Conservation (phyloP, 306 rosid species). For the Cajanus cajan region DNA sequence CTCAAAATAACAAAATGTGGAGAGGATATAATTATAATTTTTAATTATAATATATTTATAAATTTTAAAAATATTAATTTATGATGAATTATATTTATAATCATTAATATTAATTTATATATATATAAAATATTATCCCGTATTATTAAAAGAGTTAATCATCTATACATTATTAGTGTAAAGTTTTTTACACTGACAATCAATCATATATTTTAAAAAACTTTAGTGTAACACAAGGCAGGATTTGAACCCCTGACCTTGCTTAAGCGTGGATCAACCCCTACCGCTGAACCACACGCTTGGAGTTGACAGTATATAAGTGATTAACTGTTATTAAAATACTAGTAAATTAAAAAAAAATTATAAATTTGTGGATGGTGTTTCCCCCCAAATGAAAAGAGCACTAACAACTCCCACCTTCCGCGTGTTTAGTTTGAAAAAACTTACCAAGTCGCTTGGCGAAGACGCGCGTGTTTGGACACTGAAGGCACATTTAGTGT, state of each 20-base stretch:
- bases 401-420: neutral
- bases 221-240: no score
- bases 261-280: no score
- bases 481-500: neutral
- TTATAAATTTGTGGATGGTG: neutral
- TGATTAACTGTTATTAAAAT: neutral
- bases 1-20: no score
- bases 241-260: no score
- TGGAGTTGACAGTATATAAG: no score
- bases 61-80: neutral
- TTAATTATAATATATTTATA: no score
- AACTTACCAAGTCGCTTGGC: neutral
- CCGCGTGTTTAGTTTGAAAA: neutral
- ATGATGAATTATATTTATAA: neutral
- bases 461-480: neutral
- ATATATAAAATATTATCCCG: no score
- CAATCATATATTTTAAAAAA: no score
- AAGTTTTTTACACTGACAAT: no score
- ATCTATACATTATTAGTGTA: no score
- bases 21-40: no score
- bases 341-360: neutral
- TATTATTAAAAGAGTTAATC: neutral
- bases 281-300: no score
- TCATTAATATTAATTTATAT: neutral
- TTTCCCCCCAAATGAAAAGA: neutral